phyloP scores from a whole-genome alignment of 257 asterid genomes.

The Capsicum baccatum region DNA sequence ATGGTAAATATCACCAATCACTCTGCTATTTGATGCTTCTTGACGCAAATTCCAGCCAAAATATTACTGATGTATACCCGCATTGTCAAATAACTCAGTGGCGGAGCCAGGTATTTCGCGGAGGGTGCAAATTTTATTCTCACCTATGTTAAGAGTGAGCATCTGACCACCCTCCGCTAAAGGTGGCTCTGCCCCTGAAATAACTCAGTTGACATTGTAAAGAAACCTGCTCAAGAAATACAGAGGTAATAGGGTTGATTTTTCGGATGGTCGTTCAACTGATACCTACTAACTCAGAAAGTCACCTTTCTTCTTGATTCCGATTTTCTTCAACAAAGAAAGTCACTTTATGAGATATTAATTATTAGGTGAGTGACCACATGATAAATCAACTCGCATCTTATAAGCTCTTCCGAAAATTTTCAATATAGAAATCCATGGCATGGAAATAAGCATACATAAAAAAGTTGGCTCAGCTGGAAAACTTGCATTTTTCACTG shows the following conservation, averaged over 20 bases:
- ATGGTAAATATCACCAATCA: background rate
- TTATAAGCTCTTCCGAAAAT: background rate
- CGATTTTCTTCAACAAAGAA: background rate
- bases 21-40: background rate
- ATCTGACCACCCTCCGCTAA: too few species aligned
- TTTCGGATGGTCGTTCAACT: background rate
- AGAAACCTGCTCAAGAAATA: constrained; percentile 2
- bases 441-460: background rate
- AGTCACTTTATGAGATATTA: background rate
- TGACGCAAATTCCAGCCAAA: background rate
- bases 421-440: background rate
- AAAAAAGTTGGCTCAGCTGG: background rate
- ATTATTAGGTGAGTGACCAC: background rate
- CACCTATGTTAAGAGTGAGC: too few species aligned
- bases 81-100: background rate
- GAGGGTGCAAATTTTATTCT: too few species aligned
- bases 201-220: background rate
- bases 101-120: too few species aligned
- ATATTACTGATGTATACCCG: background rate
- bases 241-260: background rate
- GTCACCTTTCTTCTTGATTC: background rate
- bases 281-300: background rate
- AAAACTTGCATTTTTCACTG: background rate
- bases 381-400: background rate
- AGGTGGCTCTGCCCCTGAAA: too few species aligned